Base-by-base conservation (phyloP, 371 early-diverging fungal genomes). In the Coemansia linderi region DNA sequence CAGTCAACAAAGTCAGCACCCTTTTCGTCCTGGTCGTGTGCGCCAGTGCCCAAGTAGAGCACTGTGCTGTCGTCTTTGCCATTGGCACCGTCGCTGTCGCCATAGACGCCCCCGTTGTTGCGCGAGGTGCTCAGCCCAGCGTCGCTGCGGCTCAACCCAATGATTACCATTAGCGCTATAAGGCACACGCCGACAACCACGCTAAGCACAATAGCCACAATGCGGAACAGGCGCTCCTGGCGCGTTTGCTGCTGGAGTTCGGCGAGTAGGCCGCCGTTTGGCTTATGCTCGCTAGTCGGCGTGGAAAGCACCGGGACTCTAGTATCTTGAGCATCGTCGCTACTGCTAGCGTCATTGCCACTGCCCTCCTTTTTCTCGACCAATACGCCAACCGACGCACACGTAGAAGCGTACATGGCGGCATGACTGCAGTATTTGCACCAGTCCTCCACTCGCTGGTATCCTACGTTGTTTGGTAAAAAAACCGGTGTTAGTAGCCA, bases 401-500 rank as follows among this genome's bases (percentile, higher is more conserved):
- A 73, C 2, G 71, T 69, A 19, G 72, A 71, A n/a, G 48, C 59
- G 48, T 79, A 79, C 24, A 67, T 62, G 40, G 59, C 7, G 3
- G 81, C 72, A 24, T 69, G 56, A 24, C 60, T 65, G 65, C 81
- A 81, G 69, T 76, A 72, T 19, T 61, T 75, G 65, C 81, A 81
- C 81, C 81, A 81, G 44, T 81, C 81, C 29, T 71, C 72, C 10
- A 81, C 81, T 4, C 76, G 68, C 61, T 81, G 70, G 19, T 69
- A 81, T 10, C 81, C 80, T 80, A 80, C 15, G 22, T 50, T 24
- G 13, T 41, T 37, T 31, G 19, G 31, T 2, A 65, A 19, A 12
- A 31, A 17, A 5, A 2, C 12, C 9, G 19, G 10, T 60, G 61
- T 41, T 41, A 58, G 59, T 38, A 12, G 12, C 33, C 59, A 59